Evolutionary conservation across 257 asterid genomes (phyloP), one percentile per base, ranked within the genome.

Genomic region (Fraxinus americana): DNA sequence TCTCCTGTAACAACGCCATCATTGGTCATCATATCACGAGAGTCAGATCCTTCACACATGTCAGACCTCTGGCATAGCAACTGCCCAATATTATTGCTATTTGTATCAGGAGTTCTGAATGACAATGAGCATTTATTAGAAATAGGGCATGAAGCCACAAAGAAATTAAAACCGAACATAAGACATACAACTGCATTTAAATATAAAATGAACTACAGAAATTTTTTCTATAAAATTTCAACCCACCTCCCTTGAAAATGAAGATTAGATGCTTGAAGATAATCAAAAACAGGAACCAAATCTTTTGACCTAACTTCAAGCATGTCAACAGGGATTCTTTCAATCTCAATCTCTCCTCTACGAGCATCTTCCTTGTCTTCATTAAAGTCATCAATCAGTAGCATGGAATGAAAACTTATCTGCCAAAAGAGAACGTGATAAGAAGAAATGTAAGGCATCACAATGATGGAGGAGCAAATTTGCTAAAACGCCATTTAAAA

Each of bases 281-380:
- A 84, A 83, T 92, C 88, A 75, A 85, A 91, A 86, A 89, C 91
- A 2, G 98, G 97, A 82, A 94, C 88, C 75, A 90, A 78, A 83
- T 85, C 95, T 82, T 86, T 92, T 12, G 96, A 85, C 84, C 95
- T 88, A 16, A 90, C 88, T 87, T 92, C 98, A 13, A 94, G 85
- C 80, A 52, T 81, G 65, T 84, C 89, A 68, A 74, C 81, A 19
- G 92, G 87, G 59, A 91, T 76, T 79, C 82, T 86, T 87, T 94
- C 98, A 21, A 95, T 86, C 89, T 91, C 98, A 73, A 82, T 70
- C 87, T 95, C 99, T 76, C 98, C 97, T 77, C 79, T 85, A 73
- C 72, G 70, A 76, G 73, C 78, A 83, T 70, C 83, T 57, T 77
- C 89, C 21, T 83, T 87, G 17, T 78, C 84, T 67, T 80, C 35